Conservation (phyloP, 1,139 yeast species). For the Scheffersomyces illinoinensis region DNA sequence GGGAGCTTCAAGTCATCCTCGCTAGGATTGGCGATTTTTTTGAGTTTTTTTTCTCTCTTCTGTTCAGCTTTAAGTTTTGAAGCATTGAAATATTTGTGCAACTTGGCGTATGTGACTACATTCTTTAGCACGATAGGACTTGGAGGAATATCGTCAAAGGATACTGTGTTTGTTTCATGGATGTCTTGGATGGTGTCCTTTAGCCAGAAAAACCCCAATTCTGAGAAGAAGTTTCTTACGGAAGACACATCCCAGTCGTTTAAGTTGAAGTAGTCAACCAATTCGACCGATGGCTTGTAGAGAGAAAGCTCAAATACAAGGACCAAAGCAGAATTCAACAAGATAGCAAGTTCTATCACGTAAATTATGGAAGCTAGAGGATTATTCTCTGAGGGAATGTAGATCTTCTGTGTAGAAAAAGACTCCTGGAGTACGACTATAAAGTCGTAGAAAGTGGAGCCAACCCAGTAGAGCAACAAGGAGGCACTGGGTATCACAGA, state of each 20-base stretch:
- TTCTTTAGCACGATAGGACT: slow-evolving; percentile 20
- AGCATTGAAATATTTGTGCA: slow-evolving; percentile 21
- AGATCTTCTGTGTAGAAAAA: slow-evolving; percentile 29
- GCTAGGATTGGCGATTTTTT: slow-evolving; percentile 11
- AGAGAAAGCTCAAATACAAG: slow-evolving; percentile 35
- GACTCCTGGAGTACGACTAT: slow-evolving; percentile 27
- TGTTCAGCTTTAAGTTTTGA: slow-evolving; percentile 18
- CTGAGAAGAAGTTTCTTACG: slow-evolving; percentile 24
- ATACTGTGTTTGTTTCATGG: slow-evolving; percentile 20
- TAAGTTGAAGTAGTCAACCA: slow-evolving; percentile 37
- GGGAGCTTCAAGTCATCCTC: slow-evolving; percentile 13
- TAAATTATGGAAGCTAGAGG: slow-evolving; percentile 14
- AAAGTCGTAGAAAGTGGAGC: slow-evolving; percentile 18
- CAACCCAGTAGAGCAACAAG: slow-evolving; percentile 41
- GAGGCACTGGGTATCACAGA: slow-evolving; percentile 33
- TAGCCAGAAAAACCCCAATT: slow-evolving; percentile 24
- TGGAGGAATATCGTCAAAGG: slow-evolving; percentile 24
- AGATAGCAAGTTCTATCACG: slow-evolving; percentile 15
- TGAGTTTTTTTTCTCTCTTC: slow-evolving; percentile 9
- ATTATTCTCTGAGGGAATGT: slow-evolving; percentile 20
- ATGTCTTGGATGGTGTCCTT: slow-evolving; percentile 22
- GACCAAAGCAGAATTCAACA: slow-evolving; percentile 31
- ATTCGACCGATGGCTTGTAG: slow-evolving; percentile 48
- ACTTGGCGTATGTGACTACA: slow-evolving; percentile 18
- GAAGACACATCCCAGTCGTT: slow-evolving; percentile 30